These are phyloP conservation scores for Oxyria digyna DNA, from an alignment of 148 eudicot genomes.

Conservation along the genomic window DNA sequence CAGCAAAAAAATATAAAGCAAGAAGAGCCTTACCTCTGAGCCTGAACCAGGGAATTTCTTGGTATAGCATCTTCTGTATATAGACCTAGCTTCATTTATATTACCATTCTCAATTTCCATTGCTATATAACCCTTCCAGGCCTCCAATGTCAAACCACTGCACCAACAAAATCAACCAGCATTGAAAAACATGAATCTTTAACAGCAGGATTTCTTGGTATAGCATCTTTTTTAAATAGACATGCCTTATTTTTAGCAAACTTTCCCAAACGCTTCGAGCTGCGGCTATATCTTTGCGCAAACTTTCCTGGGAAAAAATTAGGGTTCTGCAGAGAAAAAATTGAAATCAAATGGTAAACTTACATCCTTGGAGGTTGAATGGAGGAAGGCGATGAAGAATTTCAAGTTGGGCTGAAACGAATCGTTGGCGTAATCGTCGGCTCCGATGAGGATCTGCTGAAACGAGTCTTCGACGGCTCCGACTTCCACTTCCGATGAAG, in stretches of 20 bases:
- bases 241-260: slow-evolving; percentile 57
- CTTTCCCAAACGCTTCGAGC: slow-evolving; percentile 98
- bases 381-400: too few relatives aligned
- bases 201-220: neutral
- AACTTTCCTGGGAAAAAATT: too few relatives aligned
- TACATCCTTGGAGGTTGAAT: too few relatives aligned
- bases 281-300: slow-evolving; percentile 61
- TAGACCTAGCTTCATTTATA: slow-evolving; percentile 71
- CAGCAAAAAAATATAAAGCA: neutral
- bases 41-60: slow-evolving; percentile 78
- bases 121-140: slow-evolving; percentile 75
- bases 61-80: slow-evolving; percentile 75
- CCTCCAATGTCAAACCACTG: slow-evolving; percentile 71
- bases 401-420: too few relatives aligned
- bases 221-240: too few relatives aligned
- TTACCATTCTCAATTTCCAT: slow-evolving; percentile 72
- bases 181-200: neutral
- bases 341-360: too few relatives aligned
- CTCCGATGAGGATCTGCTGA: too few relatives aligned
- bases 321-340: too few relatives aligned
- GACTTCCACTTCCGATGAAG: too few relatives aligned
- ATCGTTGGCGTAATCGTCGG: too few relatives aligned
- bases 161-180: slow-evolving; percentile 3
- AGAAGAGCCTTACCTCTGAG: slow-evolving; percentile 74
- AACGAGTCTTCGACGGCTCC: too few relatives aligned